Percentiles rank a stretch among this genome's conserved stretches.
Evolutionary conservation across 495 filamentous ascomycete genomes (phyloP).

Genomic region (Podospora tetraspora): DNA sequence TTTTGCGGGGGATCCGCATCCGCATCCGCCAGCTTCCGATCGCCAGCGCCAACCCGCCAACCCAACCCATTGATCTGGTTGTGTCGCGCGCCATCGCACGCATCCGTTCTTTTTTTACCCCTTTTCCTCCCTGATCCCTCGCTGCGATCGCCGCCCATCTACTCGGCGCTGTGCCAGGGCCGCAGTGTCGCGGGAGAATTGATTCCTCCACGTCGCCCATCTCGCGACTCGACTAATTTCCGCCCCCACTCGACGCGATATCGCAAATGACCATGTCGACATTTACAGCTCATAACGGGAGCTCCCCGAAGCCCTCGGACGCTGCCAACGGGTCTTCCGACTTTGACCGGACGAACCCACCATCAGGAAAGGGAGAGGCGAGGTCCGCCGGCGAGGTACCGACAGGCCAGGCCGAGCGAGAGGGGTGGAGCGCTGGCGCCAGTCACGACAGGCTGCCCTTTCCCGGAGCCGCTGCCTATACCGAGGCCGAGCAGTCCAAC

Average conservation of each 20-base stretch:
- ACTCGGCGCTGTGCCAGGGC: constrained; percentile 1
- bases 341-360: constrained; percentile 23
- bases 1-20: constrained; percentile 15
- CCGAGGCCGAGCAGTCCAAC: constrained; percentile 39
- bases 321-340: constrained; percentile 25
- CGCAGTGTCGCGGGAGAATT: not conserved
- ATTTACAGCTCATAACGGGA: constrained; percentile 47
- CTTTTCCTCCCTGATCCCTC: not conserved
- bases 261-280: constrained; percentile 38
- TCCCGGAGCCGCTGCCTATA: constrained; percentile 30
- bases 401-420: constrained; percentile 28
- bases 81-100: not conserved
- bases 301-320: constrained; percentile 39
- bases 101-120: not conserved
- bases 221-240: not conserved
- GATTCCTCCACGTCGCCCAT: not conserved
- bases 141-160: not conserved
- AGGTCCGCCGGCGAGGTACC: constrained; percentile 28
- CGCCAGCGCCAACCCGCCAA: not conserved
- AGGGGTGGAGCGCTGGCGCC: constrained; percentile 28
- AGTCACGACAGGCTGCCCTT: constrained; percentile 36
- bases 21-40: constrained; percentile 6
- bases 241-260: constrained; percentile 7
- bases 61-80: not conserved
- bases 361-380: constrained; percentile 25